These are phyloP conservation scores for Brassica hybrid DNA, from an alignment of 441 rosid species.

Conservation along the genomic window DNA sequence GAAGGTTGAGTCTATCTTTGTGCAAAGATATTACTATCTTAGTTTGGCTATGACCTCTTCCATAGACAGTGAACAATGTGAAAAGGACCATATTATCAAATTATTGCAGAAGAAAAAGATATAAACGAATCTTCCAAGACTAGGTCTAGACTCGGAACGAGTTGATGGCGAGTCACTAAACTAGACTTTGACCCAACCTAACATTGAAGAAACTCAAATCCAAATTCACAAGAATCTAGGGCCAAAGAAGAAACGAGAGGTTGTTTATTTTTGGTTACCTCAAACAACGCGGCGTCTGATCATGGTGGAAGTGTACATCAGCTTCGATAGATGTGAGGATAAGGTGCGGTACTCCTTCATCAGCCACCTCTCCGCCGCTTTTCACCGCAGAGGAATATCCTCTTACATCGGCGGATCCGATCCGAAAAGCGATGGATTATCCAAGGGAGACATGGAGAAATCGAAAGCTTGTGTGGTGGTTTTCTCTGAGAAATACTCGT, in stretches of 20 bases:
- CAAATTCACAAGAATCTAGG: background rate
- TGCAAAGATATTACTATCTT: background rate
- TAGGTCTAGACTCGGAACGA: background rate
- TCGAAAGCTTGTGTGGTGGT: background rate
- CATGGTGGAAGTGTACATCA: background rate
- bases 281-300: background rate
- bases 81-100: background rate
- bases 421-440: background rate
- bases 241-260: background rate
- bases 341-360: constrained; percentile 6
- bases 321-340: background rate
- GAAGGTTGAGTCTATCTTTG: background rate
- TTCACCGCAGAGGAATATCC: constrained; percentile 4
- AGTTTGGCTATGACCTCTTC: background rate
- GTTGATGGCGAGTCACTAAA: background rate
- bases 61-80: background rate
- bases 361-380: constrained; percentile 1
- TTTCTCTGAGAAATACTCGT: background rate
- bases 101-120: background rate
- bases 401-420: background rate
- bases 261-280: background rate
- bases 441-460: background rate
- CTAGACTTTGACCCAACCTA: background rate
- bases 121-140: background rate
- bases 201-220: background rate